Evolutionary conservation across 1,284 basidiomycete species (phyloP).

Genomic region (Cutaneotrichosporon curvatum): DNA sequence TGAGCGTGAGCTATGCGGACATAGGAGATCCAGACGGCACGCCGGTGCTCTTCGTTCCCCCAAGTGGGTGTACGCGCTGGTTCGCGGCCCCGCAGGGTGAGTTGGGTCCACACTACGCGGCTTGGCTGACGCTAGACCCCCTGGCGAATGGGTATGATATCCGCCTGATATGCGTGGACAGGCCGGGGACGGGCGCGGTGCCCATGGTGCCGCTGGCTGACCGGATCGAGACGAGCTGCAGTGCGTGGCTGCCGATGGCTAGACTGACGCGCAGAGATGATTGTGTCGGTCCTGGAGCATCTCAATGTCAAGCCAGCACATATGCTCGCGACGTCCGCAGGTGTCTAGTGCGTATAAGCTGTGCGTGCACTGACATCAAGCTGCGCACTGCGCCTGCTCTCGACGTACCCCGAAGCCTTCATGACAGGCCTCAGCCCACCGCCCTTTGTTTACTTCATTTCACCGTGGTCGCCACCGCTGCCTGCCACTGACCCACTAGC

Average conservation of each 20-base stretch:
- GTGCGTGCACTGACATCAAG: conserved; percentile 13
- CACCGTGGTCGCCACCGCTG: conserved; percentile 40
- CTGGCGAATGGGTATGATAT: conserved; percentile 30
- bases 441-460: conserved; percentile 33
- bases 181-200: conserved; percentile 38
- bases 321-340: conserved; percentile 36
- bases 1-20: conserved; percentile 34
- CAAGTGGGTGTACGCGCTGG: conserved; percentile 40
- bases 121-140: conserved; percentile 26
- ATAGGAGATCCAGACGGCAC: conserved; percentile 37
- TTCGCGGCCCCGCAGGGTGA: conserved; percentile 39
- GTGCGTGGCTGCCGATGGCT: conserved; percentile 15
- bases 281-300: conserved; percentile 37
- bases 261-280: conserved; percentile 27
- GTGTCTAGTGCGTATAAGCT: conserved; percentile 32
- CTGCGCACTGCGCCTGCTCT: conserved; percentile 35
- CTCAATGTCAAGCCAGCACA: conserved; percentile 30
- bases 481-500: conserved; percentile 28
- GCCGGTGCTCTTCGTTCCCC: conserved; percentile 34
- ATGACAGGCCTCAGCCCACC: conserved; percentile 22
- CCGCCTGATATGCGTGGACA: conserved; percentile 37
- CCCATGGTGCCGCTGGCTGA: conserved; percentile 29
- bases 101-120: neutral
- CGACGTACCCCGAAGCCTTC: conserved; percentile 25
- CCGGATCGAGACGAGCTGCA: conserved; percentile 30